Conservation (phyloP, 164 flowering plant species). For the Nymphaea colorata region DNA sequence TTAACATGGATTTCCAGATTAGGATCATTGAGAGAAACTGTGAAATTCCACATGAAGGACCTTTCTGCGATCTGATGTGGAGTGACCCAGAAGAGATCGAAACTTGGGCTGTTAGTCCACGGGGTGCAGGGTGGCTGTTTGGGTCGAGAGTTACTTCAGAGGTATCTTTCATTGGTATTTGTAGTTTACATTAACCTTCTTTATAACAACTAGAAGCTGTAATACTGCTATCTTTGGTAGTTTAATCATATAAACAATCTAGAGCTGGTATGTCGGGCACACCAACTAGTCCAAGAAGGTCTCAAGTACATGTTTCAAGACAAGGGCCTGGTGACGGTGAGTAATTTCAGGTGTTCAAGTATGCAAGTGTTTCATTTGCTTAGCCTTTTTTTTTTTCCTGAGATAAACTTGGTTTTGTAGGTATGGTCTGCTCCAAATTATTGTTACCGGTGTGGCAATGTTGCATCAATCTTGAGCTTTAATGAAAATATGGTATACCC, state of each 20-base stretch:
- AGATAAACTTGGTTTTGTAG: conserved; percentile 27
- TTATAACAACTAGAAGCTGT: too few species aligned
- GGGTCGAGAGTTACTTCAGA: conserved; percentile 97
- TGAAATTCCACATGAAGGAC: conserved; percentile 99
- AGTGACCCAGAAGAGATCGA: conserved; percentile 99
- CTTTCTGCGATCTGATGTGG: conserved; percentile 99
- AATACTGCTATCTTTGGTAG: conserved; percentile 23
- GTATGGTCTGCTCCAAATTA: conserved; percentile 99
- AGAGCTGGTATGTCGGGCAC: conserved; percentile 95
- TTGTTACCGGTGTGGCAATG: conserved; percentile 98
- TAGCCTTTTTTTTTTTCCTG: not conserved
- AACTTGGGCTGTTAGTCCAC: conserved; percentile 99
- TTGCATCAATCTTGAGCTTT: conserved; percentile 97
- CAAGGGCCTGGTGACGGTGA: conserved; percentile 96
- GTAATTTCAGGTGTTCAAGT: conserved; percentile 5
- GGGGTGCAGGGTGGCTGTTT: conserved; percentile 99
- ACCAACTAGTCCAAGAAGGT: conserved; percentile 99
- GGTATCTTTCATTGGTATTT: conserved; percentile 59
- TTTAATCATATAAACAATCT: conserved; percentile 95
- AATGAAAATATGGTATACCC: conserved; percentile 79
- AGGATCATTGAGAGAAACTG: conserved; percentile 86
- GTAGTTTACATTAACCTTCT: too few species aligned
- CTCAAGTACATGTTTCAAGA: conserved; percentile 99
- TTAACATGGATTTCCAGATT: conserved; percentile 35
- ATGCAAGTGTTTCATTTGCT: conserved; percentile 1